A percentile compares a stretch with the other conserved stretches of the same genome.
Conservation (phyloP, 176 grass and related monocot species). For the Cenchrus americanus region DNA sequence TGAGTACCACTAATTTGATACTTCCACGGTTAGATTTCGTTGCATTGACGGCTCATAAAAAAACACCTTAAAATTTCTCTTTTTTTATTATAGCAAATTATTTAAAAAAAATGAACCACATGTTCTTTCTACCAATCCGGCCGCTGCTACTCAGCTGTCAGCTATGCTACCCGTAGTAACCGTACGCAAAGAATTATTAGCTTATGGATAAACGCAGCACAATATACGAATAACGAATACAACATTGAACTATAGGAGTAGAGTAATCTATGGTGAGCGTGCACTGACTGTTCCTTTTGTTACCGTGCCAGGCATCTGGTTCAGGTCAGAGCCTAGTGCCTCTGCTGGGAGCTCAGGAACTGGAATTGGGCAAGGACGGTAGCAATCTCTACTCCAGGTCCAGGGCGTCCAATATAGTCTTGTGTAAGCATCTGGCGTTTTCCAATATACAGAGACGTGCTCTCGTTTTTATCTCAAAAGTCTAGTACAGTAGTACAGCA, state of each 20-base stretch:
- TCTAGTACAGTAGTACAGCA: background rate
- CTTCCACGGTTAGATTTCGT: too few relatives aligned
- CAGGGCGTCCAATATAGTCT: constrained; percentile 21
- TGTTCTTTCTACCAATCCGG: background rate
- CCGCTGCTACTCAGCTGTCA: background rate
- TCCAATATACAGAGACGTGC: background rate
- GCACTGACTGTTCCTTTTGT: background rate
- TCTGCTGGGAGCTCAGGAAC: constrained; percentile 17
- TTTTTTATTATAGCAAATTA: too few relatives aligned
- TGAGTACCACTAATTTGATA: too few relatives aligned
- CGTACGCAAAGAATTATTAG: background rate
- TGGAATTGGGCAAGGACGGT: background rate
- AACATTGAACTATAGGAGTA: background rate
- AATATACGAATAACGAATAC: background rate
- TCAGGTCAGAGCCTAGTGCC: background rate
- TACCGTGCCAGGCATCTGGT: constrained; percentile 15
- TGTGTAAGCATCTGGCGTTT: constrained; percentile 16
- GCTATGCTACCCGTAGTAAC: background rate
- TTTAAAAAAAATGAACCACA: too few relatives aligned
- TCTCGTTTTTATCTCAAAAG: too few relatives aligned
- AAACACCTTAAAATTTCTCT: too few relatives aligned
- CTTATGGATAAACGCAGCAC: background rate
- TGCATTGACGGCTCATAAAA: too few relatives aligned
- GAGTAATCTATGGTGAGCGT: background rate
- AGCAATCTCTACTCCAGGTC: constrained; percentile 10